These are phyloP conservation scores for Mycena venus DNA, from an alignment of 768 basidiomycete species.

Conservation along the genomic window DNA sequence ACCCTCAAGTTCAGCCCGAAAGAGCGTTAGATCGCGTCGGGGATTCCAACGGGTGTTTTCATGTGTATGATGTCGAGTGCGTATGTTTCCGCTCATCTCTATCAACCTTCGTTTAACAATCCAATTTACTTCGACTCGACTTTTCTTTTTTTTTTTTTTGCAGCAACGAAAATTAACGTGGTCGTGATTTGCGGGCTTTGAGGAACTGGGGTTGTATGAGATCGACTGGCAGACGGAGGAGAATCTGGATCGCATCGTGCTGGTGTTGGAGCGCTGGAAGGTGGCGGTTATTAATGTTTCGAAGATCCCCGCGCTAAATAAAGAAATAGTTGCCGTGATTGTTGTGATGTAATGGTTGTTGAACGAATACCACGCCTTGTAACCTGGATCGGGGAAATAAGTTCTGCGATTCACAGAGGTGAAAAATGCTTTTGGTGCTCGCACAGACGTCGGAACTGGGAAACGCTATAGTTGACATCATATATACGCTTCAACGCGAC, in stretches of 20 bases:
- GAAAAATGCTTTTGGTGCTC: too few species aligned
- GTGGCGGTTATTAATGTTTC: slow-evolving; percentile 77
- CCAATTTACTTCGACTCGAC: too few species aligned
- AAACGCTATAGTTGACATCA: too few species aligned
- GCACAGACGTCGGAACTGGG: too few species aligned
- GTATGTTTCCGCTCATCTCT: neutral
- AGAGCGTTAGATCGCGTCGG: slow-evolving; percentile 80
- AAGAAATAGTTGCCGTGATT: too few species aligned
- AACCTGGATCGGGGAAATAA: too few species aligned
- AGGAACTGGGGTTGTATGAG: slow-evolving; percentile 79
- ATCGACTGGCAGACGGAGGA: slow-evolving; percentile 76
- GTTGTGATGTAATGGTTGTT: too few species aligned
- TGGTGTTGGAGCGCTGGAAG: slow-evolving; percentile 77
- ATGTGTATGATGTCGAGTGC: slow-evolving; percentile 79
- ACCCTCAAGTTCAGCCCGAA: slow-evolving; percentile 82
- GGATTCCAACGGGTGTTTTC: slow-evolving; percentile 81
- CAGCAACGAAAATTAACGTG: slow-evolving; percentile 65
- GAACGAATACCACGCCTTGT: too few species aligned
- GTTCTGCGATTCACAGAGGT: too few species aligned
- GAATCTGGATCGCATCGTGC: slow-evolving; percentile 71
- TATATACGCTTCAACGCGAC: too few species aligned
- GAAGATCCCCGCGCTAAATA: slow-evolving; percentile 60
- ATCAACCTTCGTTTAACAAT: too few species aligned
- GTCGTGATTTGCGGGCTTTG: slow-evolving; percentile 73
- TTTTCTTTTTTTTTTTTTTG: slow-evolving; percentile 13